phyloP scores from a whole-genome alignment of 805 yeast species.

The Sugiyamaella qingdaonensis region DNA sequence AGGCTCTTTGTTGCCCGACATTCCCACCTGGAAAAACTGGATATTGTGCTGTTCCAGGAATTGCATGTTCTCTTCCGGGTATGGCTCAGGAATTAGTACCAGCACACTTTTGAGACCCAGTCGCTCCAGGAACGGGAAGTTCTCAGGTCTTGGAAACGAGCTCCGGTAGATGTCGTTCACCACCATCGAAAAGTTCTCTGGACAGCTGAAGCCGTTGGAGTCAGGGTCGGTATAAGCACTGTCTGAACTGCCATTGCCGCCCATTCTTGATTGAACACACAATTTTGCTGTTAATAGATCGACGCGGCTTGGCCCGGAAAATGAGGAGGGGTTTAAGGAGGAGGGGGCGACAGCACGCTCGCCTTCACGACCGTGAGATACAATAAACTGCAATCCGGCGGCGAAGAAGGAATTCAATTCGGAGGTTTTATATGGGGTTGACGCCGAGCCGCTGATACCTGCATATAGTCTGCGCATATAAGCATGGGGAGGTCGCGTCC shows the following conservation, averaged over 20 bases:
- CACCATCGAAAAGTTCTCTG: slow-evolving; percentile 90
- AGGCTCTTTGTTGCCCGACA: slow-evolving; percentile 95
- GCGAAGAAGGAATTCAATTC: neutral
- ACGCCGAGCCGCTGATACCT: neutral
- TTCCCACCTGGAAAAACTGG: slow-evolving; percentile 76
- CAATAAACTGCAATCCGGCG: neutral
- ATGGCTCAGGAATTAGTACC: slow-evolving; percentile 86
- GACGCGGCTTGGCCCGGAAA: too few species aligned
- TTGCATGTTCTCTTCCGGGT: slow-evolving; percentile 69
- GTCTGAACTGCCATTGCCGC: neutral
- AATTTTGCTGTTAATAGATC: neutral
- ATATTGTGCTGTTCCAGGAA: slow-evolving; percentile 62
- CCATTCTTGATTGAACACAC: neutral
- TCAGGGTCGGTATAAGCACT: too few species aligned
- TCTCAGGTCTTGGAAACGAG: slow-evolving; percentile 84
- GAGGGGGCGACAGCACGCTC: neutral
- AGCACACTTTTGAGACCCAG: slow-evolving; percentile 68
- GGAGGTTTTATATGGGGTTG: neutral
- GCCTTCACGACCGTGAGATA: slow-evolving; percentile 1
- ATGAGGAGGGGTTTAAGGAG: too few species aligned
- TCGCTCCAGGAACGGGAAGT: slow-evolving; percentile 62
- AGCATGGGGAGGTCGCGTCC: neutral
- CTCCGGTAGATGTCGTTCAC: slow-evolving; percentile 75
- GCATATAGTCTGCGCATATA: neutral
- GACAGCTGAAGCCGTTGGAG: slow-evolving; percentile 31